Percentiles rank a stretch among this genome's conserved stretches.
Evolutionary conservation across 208 protist genomes (phyloP).

Genomic region (Crithidia fasciculata): DNA sequence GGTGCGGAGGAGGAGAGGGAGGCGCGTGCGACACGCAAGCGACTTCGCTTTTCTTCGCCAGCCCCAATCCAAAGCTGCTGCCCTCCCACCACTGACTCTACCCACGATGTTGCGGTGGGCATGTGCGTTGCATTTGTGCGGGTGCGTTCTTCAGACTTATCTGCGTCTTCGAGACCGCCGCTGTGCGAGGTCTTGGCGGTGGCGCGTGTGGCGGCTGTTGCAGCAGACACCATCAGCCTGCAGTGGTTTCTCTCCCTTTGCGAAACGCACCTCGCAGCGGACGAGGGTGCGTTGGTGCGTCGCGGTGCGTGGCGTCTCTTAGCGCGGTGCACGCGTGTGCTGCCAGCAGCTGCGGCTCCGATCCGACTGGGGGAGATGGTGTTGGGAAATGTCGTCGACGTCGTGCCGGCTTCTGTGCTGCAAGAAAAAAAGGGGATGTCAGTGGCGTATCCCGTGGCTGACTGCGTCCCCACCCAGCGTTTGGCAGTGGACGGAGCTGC

Average conservation of each 20-base stretch:
- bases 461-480: constrained; percentile 6
- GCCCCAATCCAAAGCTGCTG: too few species aligned
- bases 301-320: constrained; percentile 25
- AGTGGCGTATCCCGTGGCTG: not conserved
- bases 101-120: not conserved
- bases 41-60: not conserved
- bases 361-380: constrained; percentile 25
- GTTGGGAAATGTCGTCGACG: constrained; percentile 15
- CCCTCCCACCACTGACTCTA: too few species aligned
- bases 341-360: not conserved
- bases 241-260: constrained; percentile 28
- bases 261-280: constrained; percentile 27
- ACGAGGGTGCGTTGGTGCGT: constrained; percentile 28
- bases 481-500: not conserved
- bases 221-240: constrained; percentile 6
- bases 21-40: not conserved
- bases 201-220: constrained; percentile 11
- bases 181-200: constrained; percentile 27
- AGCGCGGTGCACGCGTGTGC: not conserved
- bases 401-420: constrained; percentile 8
- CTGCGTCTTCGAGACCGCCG: not conserved
- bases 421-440: not conserved
- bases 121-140: constrained; percentile 21
- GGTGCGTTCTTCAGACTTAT: not conserved
- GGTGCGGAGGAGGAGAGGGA: not conserved